These are phyloP conservation scores for Corymbia calophylla DNA, from an alignment of 441 rosid genomes.

Conservation along the genomic window DNA sequence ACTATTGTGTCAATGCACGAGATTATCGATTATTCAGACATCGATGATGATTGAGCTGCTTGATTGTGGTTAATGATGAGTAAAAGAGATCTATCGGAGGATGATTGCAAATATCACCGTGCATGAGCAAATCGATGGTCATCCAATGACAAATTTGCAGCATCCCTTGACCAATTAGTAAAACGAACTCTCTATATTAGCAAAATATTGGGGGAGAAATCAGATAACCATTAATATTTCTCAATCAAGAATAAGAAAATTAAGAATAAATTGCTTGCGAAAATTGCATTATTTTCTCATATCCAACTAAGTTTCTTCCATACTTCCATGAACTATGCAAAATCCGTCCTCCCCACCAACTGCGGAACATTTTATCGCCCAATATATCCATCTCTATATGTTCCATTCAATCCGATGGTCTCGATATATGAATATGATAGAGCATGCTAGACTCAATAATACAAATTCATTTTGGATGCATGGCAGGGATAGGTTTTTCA, in stretches of 20 bases:
- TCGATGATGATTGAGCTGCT: neutral
- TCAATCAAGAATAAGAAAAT: neutral
- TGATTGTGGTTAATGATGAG: neutral
- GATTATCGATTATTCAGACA: neutral
- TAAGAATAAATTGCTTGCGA: neutral
- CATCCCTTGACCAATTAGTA: neutral
- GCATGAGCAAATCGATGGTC: neutral
- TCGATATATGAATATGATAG: neutral
- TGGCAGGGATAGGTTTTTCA: neutral
- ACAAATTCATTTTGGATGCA: neutral
- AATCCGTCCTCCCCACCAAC: fast-evolving
- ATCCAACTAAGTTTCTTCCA: neutral
- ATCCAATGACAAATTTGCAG: neutral
- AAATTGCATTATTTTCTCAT: neutral
- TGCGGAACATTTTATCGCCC: neutral
- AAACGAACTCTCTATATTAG: neutral
- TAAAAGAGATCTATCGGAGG: neutral
- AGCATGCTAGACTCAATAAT: neutral
- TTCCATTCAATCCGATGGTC: neutral
- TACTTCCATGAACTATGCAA: no score
- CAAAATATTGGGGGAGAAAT: neutral
- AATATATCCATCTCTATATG: fast-evolving
- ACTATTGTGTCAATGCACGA: neutral
- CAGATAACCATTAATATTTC: neutral
- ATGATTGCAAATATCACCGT: neutral